Base-by-base conservation (phyloP, 768 basidiomycete species). In the Rubroboletus pulcherrimus region DNA sequence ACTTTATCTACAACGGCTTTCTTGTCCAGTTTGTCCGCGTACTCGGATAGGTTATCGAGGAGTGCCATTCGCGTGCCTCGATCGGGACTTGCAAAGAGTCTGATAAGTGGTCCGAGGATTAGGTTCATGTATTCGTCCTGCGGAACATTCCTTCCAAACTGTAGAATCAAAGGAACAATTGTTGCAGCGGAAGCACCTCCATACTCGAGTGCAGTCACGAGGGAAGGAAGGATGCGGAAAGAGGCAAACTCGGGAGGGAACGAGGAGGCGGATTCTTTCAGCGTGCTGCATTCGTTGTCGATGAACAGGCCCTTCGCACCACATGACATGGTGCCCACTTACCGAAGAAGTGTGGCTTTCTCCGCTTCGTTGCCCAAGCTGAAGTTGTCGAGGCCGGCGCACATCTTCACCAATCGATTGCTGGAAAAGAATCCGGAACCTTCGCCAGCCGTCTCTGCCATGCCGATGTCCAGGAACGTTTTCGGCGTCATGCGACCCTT, bases 21-120 rank as follows among this genome's bases (percentile, higher is more conserved):
- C 67, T 88, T 86, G 66, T 97, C 93, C 51, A 99, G 71, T 67
- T 87, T 92, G 38, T 93, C 93, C 8, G 81, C 85, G 65, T 92
- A 98, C 53, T 91, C 87, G 3, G 83, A 75, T 35, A 99, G 74
- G 52, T 86, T 85, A 51, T 98, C 94, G 15, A 98, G 78, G 45
- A 99, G 73, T 6, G 93, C 95, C 89, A 99, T 96, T 31, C 97
- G 81, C 24, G 87, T 92, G 1, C 93, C 94, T 43, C 97, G 82
- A 71, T 99, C 97, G 0, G 94, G 90, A 61, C 88, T 95, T 2
- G 87, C 81, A 63, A 81, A 98, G 37, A 98, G 77, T 69, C 87
- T 91, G 41, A 93, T 79, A 3, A 99, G 77, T 0, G 96, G 93
- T 7, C 80, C 80, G 2, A 95, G 71, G 15, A 98, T 83, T 5